These are phyloP conservation scores for Dipodascus albidus DNA, from an alignment of 805 yeast genomes.

Conservation along the genomic window DNA sequence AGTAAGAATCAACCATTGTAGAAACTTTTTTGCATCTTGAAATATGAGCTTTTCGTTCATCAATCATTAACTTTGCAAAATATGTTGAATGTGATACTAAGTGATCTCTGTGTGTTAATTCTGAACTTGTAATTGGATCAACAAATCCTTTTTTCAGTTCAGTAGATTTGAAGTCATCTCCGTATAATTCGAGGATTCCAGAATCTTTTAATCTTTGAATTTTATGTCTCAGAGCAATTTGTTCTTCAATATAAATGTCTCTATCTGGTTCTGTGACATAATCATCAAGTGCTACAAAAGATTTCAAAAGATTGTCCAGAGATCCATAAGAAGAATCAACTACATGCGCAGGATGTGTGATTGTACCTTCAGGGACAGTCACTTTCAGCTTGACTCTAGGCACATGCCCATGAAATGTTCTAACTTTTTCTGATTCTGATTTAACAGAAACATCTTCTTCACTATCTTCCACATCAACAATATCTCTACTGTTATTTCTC, in stretches of 20 bases:
- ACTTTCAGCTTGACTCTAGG: background rate
- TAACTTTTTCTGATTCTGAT: background rate
- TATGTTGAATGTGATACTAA: constrained; percentile 64
- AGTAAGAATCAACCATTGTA: constrained; percentile 74
- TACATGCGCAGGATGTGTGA: constrained; percentile 52
- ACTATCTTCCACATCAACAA: background rate
- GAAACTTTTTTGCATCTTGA: constrained; percentile 65
- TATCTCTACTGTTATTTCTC: background rate
- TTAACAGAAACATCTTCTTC: background rate
- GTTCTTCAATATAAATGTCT: constrained; percentile 42
- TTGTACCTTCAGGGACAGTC: background rate
- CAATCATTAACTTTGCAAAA: constrained; percentile 59
- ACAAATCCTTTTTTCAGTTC: constrained; percentile 31
- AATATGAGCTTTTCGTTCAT: constrained; percentile 49
- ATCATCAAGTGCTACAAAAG: constrained; percentile 50
- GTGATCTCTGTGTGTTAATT: constrained; percentile 57
- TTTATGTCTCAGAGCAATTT: constrained; percentile 31
- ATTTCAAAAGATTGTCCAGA: constrained; percentile 36
- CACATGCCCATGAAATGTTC: background rate
- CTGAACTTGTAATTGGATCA: constrained; percentile 23
- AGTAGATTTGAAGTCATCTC: constrained; percentile 27
- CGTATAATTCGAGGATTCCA: constrained; percentile 16
- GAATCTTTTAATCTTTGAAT: constrained; percentile 37
- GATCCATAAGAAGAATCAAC: constrained; percentile 33
- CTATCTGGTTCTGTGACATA: constrained; percentile 53